These are phyloP conservation scores for Quercus glauca DNA, from an alignment of 306 rosid genomes.

Conservation along the genomic window DNA sequence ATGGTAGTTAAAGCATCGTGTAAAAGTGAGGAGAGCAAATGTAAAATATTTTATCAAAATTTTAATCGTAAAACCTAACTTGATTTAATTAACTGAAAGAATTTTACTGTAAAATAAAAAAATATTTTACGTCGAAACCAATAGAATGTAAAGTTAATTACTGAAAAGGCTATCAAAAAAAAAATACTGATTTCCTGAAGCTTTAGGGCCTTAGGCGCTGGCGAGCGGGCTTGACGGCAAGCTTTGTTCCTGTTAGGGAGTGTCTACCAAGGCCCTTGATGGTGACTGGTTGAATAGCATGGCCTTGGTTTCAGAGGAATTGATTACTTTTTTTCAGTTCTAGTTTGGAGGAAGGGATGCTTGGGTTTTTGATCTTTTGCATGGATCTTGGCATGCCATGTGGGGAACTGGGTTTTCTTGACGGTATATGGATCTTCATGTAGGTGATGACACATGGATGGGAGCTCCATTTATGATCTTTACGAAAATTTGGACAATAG, in stretches of 20 bases:
- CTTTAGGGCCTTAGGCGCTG: slow-evolving; percentile 54
- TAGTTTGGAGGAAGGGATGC: background rate
- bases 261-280: slow-evolving; percentile 74
- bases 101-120: no score
- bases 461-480: slow-evolving; percentile 26
- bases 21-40: no score
- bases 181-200: slow-evolving; percentile 32
- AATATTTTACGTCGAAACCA: no score
- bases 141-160: background rate
- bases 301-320: background rate
- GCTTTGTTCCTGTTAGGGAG: slow-evolving; percentile 68
- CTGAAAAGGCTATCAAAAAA: background rate
- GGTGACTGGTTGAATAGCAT: slow-evolving; percentile 65
- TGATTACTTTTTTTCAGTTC: background rate
- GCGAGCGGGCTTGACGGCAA: slow-evolving; percentile 57
- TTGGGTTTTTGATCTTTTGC: slow-evolving; percentile 20
- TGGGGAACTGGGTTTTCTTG: slow-evolving; percentile 32
- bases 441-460: slow-evolving; percentile 44
- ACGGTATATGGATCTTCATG: slow-evolving; percentile 34
- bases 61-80: no score
- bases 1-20: no score
- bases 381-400: slow-evolving; percentile 58
- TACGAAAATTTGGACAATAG: background rate
- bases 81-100: no score
- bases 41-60: no score